A percentile compares a stretch with the other conserved stretches of the same genome.
phyloP scores from a whole-genome alignment of 768 basidiomycete species.

The Lanmaoa rubissima region DNA sequence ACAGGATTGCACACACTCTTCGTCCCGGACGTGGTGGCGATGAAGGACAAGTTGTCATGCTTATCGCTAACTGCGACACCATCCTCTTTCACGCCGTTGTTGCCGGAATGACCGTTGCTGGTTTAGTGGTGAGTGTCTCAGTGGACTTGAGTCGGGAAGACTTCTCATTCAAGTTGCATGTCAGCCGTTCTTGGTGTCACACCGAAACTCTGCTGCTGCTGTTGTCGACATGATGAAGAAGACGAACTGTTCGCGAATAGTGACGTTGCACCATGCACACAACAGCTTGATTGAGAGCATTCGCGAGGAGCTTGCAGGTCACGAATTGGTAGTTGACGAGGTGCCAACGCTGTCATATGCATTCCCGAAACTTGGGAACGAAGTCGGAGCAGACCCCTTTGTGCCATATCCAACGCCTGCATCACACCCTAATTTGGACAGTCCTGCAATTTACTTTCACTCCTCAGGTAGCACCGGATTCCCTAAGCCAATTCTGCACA shows the following conservation, averaged over 20 bases:
- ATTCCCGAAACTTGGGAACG: conserved; percentile 38
- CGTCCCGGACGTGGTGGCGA: conserved; percentile 11
- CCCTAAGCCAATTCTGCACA: conserved; percentile 40
- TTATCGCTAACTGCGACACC: conserved; percentile 32
- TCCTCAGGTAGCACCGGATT: conserved; percentile 43
- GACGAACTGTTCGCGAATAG: conserved; percentile 8
- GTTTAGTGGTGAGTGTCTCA: conserved; percentile 31
- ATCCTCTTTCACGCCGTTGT: conserved; percentile 8
- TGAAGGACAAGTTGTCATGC: conserved; percentile 29
- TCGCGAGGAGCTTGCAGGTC: not conserved
- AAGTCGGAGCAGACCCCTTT: conserved; percentile 19
- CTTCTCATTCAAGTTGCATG: conserved; percentile 14
- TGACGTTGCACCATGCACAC: conserved; percentile 13
- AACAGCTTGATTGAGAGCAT: conserved; percentile 7
- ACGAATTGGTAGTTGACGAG: conserved; percentile 6
- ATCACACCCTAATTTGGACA: not conserved
- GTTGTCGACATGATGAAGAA: conserved; percentile 9
- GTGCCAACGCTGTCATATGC: conserved; percentile 23
- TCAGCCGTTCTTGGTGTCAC: conserved; percentile 34
- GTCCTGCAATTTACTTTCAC: conserved; percentile 3
- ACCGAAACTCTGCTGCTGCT: conserved; percentile 5
- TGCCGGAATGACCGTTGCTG: conserved; percentile 27
- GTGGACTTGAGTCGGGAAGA: conserved; percentile 25
- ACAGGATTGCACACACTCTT: conserved; percentile 29
- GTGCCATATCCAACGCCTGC: conserved; percentile 3